Base-by-base conservation (phyloP, 768 basidiomycete species). In the Cantharellus anzutake region DNA sequence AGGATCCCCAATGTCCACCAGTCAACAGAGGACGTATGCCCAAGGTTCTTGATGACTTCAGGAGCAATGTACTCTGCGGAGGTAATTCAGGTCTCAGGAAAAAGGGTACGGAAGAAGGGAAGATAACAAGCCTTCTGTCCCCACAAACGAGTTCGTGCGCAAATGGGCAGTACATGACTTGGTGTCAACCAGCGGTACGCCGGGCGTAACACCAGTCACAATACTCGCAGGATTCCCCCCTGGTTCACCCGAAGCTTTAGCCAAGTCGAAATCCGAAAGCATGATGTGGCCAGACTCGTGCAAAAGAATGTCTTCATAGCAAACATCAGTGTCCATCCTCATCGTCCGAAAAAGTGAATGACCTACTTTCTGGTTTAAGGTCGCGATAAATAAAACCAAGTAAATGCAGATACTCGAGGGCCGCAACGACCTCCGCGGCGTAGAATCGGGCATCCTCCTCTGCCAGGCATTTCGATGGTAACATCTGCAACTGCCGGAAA, bases 361-460 rank as follows among this genome's bases (percentile, higher is more conserved):
- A 71, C 96, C 66, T 73, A 99, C 96, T 99, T 75, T 99, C 96
- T 40, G 96, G 96, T 72, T 99, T 99, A 59, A 99, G 80, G 77
- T 99, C 96, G 59, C 96, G 82, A 74, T 99, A 99, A 66, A 98
- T 98, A 75, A 93, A 98, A 37, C 96, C 96, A 82, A 97, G 98
- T 61, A 99, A 79, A 76, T 99, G 96, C 59, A 99, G 77, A 70
- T 99, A 99, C 75, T 99, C 96, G 68, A 99, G 74, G 35, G 96
- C 96, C 51, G 94, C 93, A 59, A 87, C 85, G 40, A 99, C 96
- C 74, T 99, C 96, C 64, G 96, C 96, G 61, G 96, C 94, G 70
- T 99, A 99, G 74, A 98, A 98, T 60, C 91, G 80, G 20, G 93
- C 85, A 38, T 86, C 91, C 60, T 98, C 93, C 73, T 99, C 96